Base-by-base conservation (phyloP, 768 basidiomycete genomes). In the Pulveroboletus ravenelii region DNA sequence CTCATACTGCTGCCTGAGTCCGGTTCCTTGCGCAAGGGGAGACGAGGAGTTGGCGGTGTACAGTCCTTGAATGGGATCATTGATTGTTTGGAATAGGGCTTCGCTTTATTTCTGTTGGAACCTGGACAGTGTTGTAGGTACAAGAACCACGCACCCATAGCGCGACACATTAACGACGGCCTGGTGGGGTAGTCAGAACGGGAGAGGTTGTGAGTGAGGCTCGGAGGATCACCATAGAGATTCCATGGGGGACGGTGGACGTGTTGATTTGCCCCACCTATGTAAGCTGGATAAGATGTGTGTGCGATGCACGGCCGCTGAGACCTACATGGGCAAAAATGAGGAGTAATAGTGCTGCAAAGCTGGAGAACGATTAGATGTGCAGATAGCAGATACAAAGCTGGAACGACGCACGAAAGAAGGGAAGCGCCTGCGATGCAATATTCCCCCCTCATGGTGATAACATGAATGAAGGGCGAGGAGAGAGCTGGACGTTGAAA, bases 181-280 rank as follows among this genome's bases (percentile, higher is more conserved):
- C 88, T 89, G 55, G 45, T 27, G 18, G 38, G 47, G 44, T 37
- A 55, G 57, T 67, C 44, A 62, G 61, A 43, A n/a, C 25, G 29
- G 37, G 36, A 38, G 41, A 17, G n/a, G 30, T 23, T 39, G 45
- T 5, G 51, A 27, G 45, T 15, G 45, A 41, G 40, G 48, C 38
- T 42, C 20, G 37, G 58, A 45, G 45, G 56, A 65, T 70, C 65
- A 88, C 89, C 86, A 91, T 85, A 47, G 81, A 78, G 47, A 91
- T 81, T 49, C 75, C 78, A 51, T 80, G 79, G 51, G 88, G 86
- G 30, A 89, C 81, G 31, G 73, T 74, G 14, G 86, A 82, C 45
- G 85, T 85, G 65, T 82, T 90, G 62, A 85, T 88, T 78, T 91
- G 89, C 52, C 85, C 88, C 50, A 90, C 80, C 89, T 91, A 54